Conservation (phyloP, 2,329 filamentous ascomycete genomes). For the Cladosporium oxysporum region DNA sequence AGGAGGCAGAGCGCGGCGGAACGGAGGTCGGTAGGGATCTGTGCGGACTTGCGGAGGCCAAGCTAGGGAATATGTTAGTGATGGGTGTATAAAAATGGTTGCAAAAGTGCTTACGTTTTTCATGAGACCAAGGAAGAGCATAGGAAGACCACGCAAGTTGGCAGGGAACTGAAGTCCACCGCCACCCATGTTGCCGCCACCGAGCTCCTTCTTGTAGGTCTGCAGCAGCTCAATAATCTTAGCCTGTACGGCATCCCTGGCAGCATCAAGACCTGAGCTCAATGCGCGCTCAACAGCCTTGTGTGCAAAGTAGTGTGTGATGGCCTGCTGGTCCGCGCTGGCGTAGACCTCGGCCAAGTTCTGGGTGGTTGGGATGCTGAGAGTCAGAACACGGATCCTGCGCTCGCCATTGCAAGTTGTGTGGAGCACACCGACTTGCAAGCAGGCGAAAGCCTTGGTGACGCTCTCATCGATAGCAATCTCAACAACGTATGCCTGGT, state of each 20-base stretch:
- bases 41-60: slow-evolving; percentile 85
- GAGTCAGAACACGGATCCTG: slow-evolving; percentile 88
- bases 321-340: slow-evolving; percentile 89
- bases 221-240: slow-evolving; percentile 91
- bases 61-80: slow-evolving; percentile 47
- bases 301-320: slow-evolving; percentile 93
- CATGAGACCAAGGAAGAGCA: slow-evolving; percentile 89
- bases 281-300: slow-evolving; percentile 93
- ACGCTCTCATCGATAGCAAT: slow-evolving; percentile 96
- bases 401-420: slow-evolving; percentile 97
- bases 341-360: slow-evolving; percentile 90
- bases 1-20: slow-evolving; percentile 90
- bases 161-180: slow-evolving; percentile 90
- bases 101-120: slow-evolving; percentile 72
- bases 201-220: slow-evolving; percentile 96
- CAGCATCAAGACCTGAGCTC: slow-evolving; percentile 82
- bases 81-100: background rate
- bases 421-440: slow-evolving; percentile 93
- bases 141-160: slow-evolving; percentile 83
- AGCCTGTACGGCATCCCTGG: slow-evolving; percentile 83
- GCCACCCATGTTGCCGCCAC: slow-evolving; percentile 90
- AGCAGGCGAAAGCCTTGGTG: slow-evolving; percentile 85
- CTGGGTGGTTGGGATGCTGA: slow-evolving; percentile 89
- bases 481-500: slow-evolving; percentile 96
- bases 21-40: slow-evolving; percentile 90